A percentile compares a stretch with the other conserved stretches of the same genome.
These are phyloP conservation scores for Lactarius tabidus DNA, from an alignment of 768 basidiomycete species.

Conservation along the genomic window DNA sequence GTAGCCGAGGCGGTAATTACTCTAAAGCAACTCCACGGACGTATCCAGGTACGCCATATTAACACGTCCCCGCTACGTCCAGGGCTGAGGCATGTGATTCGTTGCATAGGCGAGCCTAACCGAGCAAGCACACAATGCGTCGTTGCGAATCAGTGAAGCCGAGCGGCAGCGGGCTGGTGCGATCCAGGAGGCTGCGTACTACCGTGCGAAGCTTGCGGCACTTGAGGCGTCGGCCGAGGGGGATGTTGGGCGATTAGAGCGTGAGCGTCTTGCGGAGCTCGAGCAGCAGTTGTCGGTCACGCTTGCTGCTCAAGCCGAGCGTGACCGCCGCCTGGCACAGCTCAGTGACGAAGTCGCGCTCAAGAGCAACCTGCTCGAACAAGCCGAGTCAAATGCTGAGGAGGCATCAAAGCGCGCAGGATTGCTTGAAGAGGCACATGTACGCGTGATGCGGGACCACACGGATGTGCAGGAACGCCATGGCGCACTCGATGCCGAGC, in stretches of 20 bases:
- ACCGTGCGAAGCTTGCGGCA: slow-evolving; percentile 90
- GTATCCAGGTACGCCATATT: slow-evolving; percentile 64
- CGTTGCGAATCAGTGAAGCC: slow-evolving; percentile 73
- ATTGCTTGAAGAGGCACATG: slow-evolving; percentile 63
- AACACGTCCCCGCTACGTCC: not conserved
- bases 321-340: slow-evolving; percentile 70
- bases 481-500: slow-evolving; percentile 52
- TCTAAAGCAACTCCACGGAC: slow-evolving; percentile 85
- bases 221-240: slow-evolving; percentile 64
- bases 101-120: slow-evolving; percentile 57
- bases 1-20: slow-evolving; percentile 69
- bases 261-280: slow-evolving; percentile 69
- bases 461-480: slow-evolving; percentile 66
- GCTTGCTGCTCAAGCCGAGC: slow-evolving; percentile 56
- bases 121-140: slow-evolving; percentile 71
- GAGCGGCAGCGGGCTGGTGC: slow-evolving; percentile 75
- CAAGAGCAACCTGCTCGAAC: slow-evolving; percentile 72
- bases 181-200: slow-evolving; percentile 91
- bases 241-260: slow-evolving; percentile 69
- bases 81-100: not conserved
- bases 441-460: slow-evolving; percentile 58
- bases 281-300: slow-evolving; percentile 65
- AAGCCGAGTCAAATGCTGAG: slow-evolving; percentile 71
- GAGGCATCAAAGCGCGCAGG: slow-evolving; percentile 78
- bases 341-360: slow-evolving; percentile 68